These are phyloP conservation scores for Carex kokanica DNA, from an alignment of 176 grass and related monocot genomes.

Conservation along the genomic window DNA sequence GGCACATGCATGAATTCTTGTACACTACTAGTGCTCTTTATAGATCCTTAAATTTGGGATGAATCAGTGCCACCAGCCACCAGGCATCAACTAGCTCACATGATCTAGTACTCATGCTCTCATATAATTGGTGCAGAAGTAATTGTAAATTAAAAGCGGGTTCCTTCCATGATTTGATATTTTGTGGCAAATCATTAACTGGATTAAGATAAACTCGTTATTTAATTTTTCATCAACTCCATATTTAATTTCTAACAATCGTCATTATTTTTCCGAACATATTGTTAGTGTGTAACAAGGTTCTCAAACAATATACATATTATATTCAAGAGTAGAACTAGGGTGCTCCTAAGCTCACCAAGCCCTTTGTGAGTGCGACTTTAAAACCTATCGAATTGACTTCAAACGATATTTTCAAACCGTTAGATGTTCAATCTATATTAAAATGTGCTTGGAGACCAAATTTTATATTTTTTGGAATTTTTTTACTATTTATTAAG, in stretches of 20 bases:
- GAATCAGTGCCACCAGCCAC: slow-evolving; percentile 8
- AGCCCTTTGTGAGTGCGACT: no score
- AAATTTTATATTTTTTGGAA: no score
- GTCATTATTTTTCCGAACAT: background rate
- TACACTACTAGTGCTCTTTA: background rate
- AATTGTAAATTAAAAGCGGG: background rate
- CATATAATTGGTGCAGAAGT: slow-evolving; percentile 16
- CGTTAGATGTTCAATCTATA: no score
- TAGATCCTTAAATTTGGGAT: slow-evolving; percentile 15
- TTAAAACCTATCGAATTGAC: no score
- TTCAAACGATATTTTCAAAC: no score
- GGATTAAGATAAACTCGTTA: no score
- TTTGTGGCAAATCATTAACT: background rate
- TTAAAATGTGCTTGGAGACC: no score
- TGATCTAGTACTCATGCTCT: background rate
- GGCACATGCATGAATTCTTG: background rate
- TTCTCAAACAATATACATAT: no score
- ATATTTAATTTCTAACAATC: background rate
- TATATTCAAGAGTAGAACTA: no score
- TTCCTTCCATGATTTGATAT: background rate
- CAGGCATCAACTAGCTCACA: background rate
- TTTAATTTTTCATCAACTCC: background rate
- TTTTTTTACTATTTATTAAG: no score
- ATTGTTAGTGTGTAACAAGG: no score
- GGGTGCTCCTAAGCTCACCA: no score